Percentiles rank a stretch among this genome's conserved stretches.
Evolutionary conservation across 371 early-diverging fungal species (phyloP).

Genomic region (Funneliformis caledonium): DNA sequence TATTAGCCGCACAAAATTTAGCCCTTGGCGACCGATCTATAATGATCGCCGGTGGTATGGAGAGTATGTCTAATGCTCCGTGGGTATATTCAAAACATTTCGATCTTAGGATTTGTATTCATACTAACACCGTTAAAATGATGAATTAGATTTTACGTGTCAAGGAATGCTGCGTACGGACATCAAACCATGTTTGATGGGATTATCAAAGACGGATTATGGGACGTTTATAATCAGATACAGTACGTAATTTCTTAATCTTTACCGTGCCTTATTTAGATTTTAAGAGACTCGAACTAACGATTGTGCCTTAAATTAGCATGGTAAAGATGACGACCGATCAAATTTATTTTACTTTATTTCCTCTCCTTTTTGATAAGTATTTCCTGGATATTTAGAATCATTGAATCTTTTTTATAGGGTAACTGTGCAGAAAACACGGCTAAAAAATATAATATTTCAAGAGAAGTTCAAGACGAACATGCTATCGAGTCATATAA

Average conservation of each 20-base stretch:
- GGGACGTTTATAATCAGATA: constrained; percentile 82
- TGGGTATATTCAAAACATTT: constrained; percentile 50
- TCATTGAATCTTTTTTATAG: constrained; percentile 53
- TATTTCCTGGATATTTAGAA: neutral
- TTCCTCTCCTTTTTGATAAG: neutral
- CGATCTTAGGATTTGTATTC: neutral
- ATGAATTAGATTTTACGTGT: constrained; percentile 44
- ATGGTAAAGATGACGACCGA: neutral
- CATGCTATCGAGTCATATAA: constrained; percentile 88
- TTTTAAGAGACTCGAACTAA: neutral
- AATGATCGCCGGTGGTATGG: constrained; percentile 94
- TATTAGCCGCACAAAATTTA: constrained; percentile 73
- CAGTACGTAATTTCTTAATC: constrained; percentile 33
- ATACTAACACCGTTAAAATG: neutral
- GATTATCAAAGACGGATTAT: constrained; percentile 90
- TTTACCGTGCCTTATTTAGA: neutral
- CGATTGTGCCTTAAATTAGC: constrained; percentile 7
- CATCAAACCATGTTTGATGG: constrained; percentile 85
- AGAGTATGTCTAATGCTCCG: constrained; percentile 93
- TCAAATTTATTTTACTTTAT: neutral
- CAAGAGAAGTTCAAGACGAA: constrained; percentile 89
- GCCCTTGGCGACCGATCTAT: constrained; percentile 61
- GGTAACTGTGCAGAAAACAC: constrained; percentile 94
- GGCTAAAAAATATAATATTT: constrained; percentile 79
- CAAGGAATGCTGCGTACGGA: constrained; percentile 82